Evolutionary conservation across 441 rosid species (phyloP), one percentile per base, ranked within the genome.

Genomic region (Mallotus japonicus): DNA sequence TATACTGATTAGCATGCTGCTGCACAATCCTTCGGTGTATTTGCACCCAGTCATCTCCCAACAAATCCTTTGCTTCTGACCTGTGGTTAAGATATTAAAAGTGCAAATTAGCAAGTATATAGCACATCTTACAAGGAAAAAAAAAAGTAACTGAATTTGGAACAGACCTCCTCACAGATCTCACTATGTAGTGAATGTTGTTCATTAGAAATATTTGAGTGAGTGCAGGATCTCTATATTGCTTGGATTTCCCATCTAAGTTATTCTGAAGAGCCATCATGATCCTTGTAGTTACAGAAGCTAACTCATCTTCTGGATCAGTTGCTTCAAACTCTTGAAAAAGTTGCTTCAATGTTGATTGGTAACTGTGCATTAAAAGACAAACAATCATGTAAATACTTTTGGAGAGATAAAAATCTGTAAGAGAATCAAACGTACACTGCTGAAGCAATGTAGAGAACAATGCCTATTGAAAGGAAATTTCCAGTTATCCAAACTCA

Each of bases 21-120:
- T 92, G 97, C 50, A 95, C 98, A 37, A 90, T 91, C 74, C 99
- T 84, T 80, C 99, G 54, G 77, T 95, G 98, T 76, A 89, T 95
- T 84, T 95, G 99, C 74, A 95, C 95, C 99, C 99, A 95, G 73
- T 92, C 99, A 83, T 95, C 98, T 76, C 99, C 98, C 74, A 95
- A 78, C 68, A 89, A 73, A 72, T 95, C 97, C 81, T 91, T 95
- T 44, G 97, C 98, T 78, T 95, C 98, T 19, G 99, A 95, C 87
- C 99, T 92, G 90, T 73, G 47, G 66, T 75, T 17, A 13, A 44
- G 19, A 70, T 40, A 14, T 46, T 62, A 62, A 59, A 59, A 69
- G 73, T 22, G 16, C 19, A 65, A 6, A 17, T 46, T 20, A 64
- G 62, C 22, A 64, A 37, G 13, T 5, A 44, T 1, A 46, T 5